phyloP scores from a whole-genome alignment of 352 stramenopile genomes.

The Phytophthora meadii region DNA sequence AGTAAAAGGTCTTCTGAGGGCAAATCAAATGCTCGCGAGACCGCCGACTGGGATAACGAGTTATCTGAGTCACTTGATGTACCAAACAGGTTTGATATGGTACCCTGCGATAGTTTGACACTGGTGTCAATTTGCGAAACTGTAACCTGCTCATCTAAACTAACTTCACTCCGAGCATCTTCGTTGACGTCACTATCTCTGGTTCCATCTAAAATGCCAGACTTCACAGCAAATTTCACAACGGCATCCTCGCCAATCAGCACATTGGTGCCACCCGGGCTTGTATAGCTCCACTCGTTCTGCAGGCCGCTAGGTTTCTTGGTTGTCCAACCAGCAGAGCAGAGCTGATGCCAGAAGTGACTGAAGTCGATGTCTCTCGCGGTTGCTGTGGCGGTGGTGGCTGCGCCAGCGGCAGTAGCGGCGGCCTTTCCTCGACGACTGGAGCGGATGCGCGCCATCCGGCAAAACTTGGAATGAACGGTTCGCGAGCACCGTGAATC shows the following conservation, averaged over 20 bases:
- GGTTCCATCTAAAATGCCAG: slow-evolving; percentile 6
- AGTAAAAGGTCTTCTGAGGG: slow-evolving; percentile 4
- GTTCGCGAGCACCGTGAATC: too few relatives aligned
- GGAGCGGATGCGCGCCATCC: slow-evolving; percentile 1
- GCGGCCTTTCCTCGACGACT: background rate
- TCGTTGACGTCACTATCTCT: too few relatives aligned
- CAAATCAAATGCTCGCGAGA: slow-evolving; percentile 9
- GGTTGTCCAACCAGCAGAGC: slow-evolving; percentile 13
- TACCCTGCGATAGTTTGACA: slow-evolving; percentile 7
- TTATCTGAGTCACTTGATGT: slow-evolving; percentile 2
- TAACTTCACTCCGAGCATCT: background rate
- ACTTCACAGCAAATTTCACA: slow-evolving; percentile 2
- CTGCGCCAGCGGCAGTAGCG: background rate
- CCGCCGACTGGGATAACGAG: slow-evolving; percentile 16
- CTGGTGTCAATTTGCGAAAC: slow-evolving; percentile 21
- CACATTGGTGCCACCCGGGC: background rate
- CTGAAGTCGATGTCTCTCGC: slow-evolving; percentile 4
- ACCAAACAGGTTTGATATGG: slow-evolving; percentile 3
- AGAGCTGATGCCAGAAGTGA: slow-evolving; percentile 19
- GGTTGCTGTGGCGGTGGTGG: background rate
- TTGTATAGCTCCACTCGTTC: slow-evolving; percentile 10
- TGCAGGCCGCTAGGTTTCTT: slow-evolving; percentile 8
- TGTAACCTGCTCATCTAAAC: background rate
- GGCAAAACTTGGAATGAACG: too few relatives aligned
- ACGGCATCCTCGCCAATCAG: slow-evolving; percentile 1